Evolutionary conservation across 768 basidiomycete genomes (phyloP).

Genomic region (Suillus subaureus): DNA sequence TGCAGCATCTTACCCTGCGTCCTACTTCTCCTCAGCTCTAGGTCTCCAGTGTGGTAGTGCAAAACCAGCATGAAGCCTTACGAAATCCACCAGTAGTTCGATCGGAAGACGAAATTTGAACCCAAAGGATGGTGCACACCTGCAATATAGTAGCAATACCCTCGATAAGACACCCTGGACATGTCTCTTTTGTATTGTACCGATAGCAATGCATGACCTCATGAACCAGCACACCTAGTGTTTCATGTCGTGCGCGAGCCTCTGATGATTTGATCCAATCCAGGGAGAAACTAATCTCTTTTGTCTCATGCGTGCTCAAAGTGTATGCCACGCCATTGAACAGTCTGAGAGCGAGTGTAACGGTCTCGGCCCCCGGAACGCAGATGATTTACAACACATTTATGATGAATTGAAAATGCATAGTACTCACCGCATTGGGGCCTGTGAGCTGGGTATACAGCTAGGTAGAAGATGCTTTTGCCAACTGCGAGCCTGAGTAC

Average conservation of each 20-base stretch:
- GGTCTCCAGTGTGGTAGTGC: constrained; percentile 73
- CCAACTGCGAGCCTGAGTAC: constrained; percentile 41
- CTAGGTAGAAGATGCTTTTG: constrained; percentile 41
- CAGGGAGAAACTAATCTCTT: constrained; percentile 76
- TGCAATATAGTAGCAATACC: too few species aligned
- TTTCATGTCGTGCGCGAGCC: constrained; percentile 55
- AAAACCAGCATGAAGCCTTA: constrained; percentile 60
- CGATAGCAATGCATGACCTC: constrained; percentile 84
- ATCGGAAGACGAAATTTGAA: constrained; percentile 3
- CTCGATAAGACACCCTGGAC: constrained; percentile 74
- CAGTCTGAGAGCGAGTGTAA: constrained; percentile 60
- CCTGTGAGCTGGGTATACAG: constrained; percentile 47
- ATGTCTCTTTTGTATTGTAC: constrained; percentile 59
- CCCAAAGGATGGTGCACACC: constrained; percentile 42
- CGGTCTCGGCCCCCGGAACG: constrained; percentile 46
- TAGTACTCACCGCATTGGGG: constrained; percentile 49
- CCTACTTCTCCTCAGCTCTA: constrained; percentile 56
- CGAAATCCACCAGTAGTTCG: constrained; percentile 55
- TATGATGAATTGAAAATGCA: neutral
- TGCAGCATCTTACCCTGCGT: constrained; percentile 73
- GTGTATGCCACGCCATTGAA: constrained; percentile 72
- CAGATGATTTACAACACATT: constrained; percentile 14
- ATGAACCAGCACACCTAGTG: constrained; percentile 69
- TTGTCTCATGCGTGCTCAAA: constrained; percentile 49
- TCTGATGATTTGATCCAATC: constrained; percentile 55